Percentiles rank a stretch among this genome's conserved stretches.
phyloP scores from a whole-genome alignment of 192 early-diverging fungal species.

The Coemansia sp. region DNA sequence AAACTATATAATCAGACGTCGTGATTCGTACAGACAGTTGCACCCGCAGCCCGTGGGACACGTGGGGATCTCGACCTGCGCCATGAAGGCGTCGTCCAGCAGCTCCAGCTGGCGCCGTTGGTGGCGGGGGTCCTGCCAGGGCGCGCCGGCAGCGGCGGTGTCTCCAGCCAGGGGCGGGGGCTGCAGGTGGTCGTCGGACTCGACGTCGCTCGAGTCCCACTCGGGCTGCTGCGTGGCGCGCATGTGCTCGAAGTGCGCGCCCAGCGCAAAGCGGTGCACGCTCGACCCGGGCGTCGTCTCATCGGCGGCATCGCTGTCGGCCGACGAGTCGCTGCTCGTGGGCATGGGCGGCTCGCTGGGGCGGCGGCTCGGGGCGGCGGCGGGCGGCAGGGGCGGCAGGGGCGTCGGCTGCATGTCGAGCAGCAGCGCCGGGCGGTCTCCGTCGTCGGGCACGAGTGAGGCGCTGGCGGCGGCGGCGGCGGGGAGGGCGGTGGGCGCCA shows the following conservation, averaged over 20 bases:
- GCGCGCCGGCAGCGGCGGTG: not conserved
- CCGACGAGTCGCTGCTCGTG: not conserved
- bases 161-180: not conserved
- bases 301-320: not conserved
- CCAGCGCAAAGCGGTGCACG: not conserved
- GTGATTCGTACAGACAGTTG: constrained; percentile 38
- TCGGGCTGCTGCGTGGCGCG: not conserved
- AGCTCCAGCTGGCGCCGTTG: not conserved
- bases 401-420: not conserved
- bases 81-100: not conserved
- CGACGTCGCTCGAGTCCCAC: constrained; percentile 24
- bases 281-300: not conserved
- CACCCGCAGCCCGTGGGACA: constrained; percentile 46
- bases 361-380: not conserved
- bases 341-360: constrained; percentile 3
- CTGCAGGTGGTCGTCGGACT: constrained; percentile 30
- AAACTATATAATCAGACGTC: constrained; percentile 7
- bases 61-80: constrained; percentile 29
- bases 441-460: not conserved
- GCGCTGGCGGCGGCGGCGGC: not conserved
- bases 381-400: not conserved
- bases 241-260: not conserved
- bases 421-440: not conserved
- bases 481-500: constrained; percentile 3
- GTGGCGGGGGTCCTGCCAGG: not conserved